phyloP scores from a whole-genome alignment of 495 filamentous ascomycete species.

The Evansstolkia leycettana region DNA sequence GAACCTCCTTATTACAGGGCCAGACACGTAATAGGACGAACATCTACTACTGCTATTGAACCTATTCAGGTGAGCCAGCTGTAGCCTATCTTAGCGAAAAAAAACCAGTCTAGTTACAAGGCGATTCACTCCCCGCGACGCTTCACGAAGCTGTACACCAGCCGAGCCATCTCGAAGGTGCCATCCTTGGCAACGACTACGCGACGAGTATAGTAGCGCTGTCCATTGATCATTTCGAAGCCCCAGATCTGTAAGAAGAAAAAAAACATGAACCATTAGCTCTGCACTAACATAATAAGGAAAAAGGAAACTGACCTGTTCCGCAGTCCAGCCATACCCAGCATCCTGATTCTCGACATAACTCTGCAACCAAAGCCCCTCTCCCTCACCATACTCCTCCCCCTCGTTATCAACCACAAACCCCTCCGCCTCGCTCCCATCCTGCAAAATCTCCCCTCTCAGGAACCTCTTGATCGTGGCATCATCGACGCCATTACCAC shows the following conservation, averaged over 20 bases:
- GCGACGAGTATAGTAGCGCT: constrained; percentile 56
- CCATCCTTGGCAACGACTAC: constrained; percentile 51
- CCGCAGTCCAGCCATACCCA: constrained; percentile 32
- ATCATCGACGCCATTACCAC: constrained; percentile 26
- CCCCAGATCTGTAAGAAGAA: constrained; percentile 42
- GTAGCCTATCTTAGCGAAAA: too few species aligned
- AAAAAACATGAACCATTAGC: constrained; percentile 4
- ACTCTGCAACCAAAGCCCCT: constrained; percentile 32
- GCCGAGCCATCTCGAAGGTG: constrained; percentile 46
- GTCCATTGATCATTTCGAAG: constrained; percentile 43
- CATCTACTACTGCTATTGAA: too few species aligned
- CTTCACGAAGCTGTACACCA: constrained; percentile 57
- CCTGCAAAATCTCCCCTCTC: constrained; percentile 24
- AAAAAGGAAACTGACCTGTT: constrained; percentile 28
- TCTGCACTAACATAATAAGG: background rate
- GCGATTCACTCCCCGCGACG: background rate
- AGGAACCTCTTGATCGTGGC: constrained; percentile 34
- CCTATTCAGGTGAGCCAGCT: too few species aligned
- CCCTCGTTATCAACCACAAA: constrained; percentile 27
- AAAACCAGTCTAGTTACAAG: too few species aligned
- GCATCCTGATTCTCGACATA: constrained; percentile 28
- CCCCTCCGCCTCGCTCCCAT: constrained; percentile 24
- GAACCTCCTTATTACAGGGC: too few species aligned
- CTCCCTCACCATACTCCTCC: constrained; percentile 23
- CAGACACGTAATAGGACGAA: too few species aligned